Evolutionary conservation across 345 rosid species (phyloP).

Genomic region (Toxicodendron radicans): DNA sequence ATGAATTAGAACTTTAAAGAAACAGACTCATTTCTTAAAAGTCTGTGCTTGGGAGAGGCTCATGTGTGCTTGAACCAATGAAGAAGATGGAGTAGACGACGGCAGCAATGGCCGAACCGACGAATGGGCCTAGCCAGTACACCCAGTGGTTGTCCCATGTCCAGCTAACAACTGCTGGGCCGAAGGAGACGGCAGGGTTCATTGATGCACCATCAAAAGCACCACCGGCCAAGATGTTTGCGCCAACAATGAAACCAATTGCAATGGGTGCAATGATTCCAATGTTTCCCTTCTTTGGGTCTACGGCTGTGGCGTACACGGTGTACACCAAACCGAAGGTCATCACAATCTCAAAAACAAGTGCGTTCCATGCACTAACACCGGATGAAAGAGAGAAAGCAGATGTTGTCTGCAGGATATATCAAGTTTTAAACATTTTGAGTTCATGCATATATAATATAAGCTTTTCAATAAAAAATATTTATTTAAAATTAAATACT

Average conservation of each 20-base stretch:
- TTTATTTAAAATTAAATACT: conserved; percentile 4
- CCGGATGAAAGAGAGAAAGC: conserved; percentile 74
- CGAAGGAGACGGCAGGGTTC: conserved; percentile 96
- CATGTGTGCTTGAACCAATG: conserved; percentile 52
- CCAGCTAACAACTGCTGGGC: conserved; percentile 97
- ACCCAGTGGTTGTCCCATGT: conserved; percentile 92
- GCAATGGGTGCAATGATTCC: conserved; percentile 88
- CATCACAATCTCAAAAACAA: conserved; percentile 92
- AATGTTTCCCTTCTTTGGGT: conserved; percentile 82
- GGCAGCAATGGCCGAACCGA: conserved; percentile 79
- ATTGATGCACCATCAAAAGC: conserved; percentile 91
- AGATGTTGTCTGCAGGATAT: conserved; percentile 42
- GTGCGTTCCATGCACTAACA: conserved; percentile 66
- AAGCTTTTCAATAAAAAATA: not conserved
- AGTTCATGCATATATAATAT: not conserved
- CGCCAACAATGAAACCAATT: conserved; percentile 88
- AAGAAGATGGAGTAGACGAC: conserved; percentile 58
- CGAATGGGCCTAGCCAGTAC: conserved; percentile 87
- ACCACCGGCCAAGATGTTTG: conserved; percentile 89
- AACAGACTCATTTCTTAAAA: conserved; percentile 27
- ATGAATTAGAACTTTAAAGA: not conserved
- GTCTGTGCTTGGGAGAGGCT: conserved; percentile 66
- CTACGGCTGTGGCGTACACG: conserved; percentile 84
- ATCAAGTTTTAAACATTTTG: not conserved
- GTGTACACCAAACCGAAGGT: conserved; percentile 93